phyloP scores from a whole-genome alignment of 352 stramenopile genomes.

The Globisporangium nagaii region DNA sequence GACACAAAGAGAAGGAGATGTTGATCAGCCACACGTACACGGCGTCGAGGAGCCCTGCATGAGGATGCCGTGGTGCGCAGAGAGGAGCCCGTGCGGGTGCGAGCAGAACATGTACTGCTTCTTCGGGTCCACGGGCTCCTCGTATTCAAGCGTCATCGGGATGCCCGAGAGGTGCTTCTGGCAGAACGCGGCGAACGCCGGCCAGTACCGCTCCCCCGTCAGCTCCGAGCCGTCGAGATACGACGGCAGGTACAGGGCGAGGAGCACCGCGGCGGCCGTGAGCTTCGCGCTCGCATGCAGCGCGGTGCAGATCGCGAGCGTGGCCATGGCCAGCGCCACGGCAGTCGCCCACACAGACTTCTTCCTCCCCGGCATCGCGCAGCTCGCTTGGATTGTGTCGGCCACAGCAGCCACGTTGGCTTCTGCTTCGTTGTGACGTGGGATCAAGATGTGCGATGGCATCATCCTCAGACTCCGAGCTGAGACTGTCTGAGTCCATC shows the following conservation, averaged over 20 bases:
- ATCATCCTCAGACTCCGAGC: too few relatives aligned
- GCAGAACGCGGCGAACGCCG: constrained; percentile 41
- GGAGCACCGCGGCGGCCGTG: constrained; percentile 16
- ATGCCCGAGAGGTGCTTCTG: constrained; percentile 27
- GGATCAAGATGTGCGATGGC: too few relatives aligned
- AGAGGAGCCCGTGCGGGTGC: constrained; percentile 73
- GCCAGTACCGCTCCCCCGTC: constrained; percentile 54
- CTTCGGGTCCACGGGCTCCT: constrained; percentile 45
- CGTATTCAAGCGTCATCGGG: constrained; percentile 60
- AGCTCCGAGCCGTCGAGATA: constrained; percentile 54
- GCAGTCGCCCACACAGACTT: constrained; percentile 24
- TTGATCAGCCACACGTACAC: constrained; percentile 26
- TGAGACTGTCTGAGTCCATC: too few relatives aligned
- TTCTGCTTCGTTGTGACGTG: too few relatives aligned
- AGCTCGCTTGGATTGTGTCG: too few relatives aligned
- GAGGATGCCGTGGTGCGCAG: constrained; percentile 59
- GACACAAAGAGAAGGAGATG: not conserved
- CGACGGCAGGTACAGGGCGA: constrained; percentile 46
- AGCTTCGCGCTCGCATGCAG: constrained; percentile 13
- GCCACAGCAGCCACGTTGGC: too few relatives aligned
- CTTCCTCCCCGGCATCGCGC: too few relatives aligned
- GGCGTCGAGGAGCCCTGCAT: constrained; percentile 53
- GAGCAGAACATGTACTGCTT: constrained; percentile 79
- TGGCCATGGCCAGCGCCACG: constrained; percentile 23
- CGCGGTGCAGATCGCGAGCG: constrained; percentile 24